Evolutionary conservation across 345 rosid species (phyloP).

Genomic region (Syzygium grande): DNA sequence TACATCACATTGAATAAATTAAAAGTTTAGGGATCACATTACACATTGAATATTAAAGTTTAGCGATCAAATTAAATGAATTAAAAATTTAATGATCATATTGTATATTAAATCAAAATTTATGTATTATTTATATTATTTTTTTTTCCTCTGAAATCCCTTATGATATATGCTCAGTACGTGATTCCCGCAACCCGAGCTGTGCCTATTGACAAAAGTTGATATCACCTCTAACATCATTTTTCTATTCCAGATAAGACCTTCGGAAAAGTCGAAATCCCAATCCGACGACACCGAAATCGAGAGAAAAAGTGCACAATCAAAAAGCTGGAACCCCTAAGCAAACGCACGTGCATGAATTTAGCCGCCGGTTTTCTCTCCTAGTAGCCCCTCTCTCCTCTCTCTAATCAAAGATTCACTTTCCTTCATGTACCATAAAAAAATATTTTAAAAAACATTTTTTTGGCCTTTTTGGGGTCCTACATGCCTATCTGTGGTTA

Average conservation of each 20-base stretch:
- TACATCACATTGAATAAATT: too few species aligned
- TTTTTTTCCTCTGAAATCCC: not conserved
- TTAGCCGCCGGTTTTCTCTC: too few species aligned
- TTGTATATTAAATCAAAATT: too few species aligned
- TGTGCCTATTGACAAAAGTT: not conserved
- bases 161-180: not conserved
- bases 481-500: not conserved
- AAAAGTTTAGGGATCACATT: too few species aligned
- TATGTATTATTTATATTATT: too few species aligned
- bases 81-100: too few species aligned
- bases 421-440: not conserved
- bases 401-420: not conserved
- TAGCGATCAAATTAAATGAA: too few species aligned
- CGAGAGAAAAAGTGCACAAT: not conserved
- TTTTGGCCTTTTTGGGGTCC: not conserved
- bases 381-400: too few species aligned
- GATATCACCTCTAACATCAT: not conserved
- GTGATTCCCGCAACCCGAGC: not conserved
- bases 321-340: not conserved
- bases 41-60: too few species aligned
- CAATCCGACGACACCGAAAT: not conserved
- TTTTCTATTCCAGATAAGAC: not conserved
- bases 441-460: too few species aligned
- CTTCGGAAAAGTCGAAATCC: not conserved
- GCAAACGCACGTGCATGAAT: not conserved